phyloP scores from a whole-genome alignment of 2,329 filamentous ascomycete genomes.

The Dryadomyces quercivorus region DNA sequence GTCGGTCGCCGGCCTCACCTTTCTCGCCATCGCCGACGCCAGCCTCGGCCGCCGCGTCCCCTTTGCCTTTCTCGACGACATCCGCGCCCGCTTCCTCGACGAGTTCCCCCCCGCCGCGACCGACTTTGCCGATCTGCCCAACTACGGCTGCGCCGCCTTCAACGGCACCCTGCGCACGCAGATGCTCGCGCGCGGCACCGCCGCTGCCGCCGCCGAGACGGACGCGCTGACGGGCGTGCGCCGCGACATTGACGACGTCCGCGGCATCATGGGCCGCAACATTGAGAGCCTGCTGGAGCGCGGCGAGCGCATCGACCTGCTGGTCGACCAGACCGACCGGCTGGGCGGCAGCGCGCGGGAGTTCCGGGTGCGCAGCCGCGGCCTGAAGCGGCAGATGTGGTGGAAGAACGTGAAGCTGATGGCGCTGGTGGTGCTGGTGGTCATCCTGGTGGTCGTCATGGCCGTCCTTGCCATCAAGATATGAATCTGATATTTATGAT shows the following conservation, averaged over 20 bases:
- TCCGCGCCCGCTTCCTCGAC: constrained; percentile 75
- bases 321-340: constrained; percentile 94
- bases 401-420: constrained; percentile 99
- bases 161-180: constrained; percentile 65
- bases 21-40: constrained; percentile 76
- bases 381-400: constrained; percentile 91
- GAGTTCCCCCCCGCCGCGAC: constrained; percentile 54
- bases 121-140: constrained; percentile 66
- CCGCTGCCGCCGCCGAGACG: constrained; percentile 53
- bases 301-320: constrained; percentile 81
- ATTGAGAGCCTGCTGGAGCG: constrained; percentile 82
- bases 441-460: constrained; percentile 45
- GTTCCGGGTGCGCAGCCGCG: constrained; percentile 77
- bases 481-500: neutral
- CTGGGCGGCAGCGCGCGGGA: constrained; percentile 80
- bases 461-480: constrained; percentile 40
- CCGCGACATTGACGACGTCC: constrained; percentile 82
- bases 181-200: constrained; percentile 77
- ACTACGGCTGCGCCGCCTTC: constrained; percentile 84
- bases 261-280: constrained; percentile 90
- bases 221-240: constrained; percentile 78
- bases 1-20: constrained; percentile 73
- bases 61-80: constrained; percentile 84
- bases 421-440: constrained; percentile 60
- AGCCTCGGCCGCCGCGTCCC: constrained; percentile 76